Percentiles rank a stretch among this genome's conserved stretches.
phyloP scores from a whole-genome alignment of 179 eudicot genomes.

The Monotropa hypopitys region DNA sequence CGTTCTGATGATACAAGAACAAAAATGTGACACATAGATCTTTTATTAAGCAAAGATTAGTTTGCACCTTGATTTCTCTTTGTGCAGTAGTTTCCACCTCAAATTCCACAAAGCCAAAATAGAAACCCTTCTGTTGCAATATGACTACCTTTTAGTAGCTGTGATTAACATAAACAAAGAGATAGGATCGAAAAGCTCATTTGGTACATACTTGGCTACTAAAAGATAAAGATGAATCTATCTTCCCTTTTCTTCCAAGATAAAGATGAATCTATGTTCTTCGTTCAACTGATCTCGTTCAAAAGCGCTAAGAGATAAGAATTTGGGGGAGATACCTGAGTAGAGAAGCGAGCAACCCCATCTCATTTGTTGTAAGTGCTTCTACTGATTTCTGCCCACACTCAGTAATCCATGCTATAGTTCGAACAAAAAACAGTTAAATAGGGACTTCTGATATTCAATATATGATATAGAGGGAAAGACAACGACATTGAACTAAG shows the following conservation, averaged over 20 bases:
- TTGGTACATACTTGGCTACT: too few relatives aligned
- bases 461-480: neutral
- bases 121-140: constrained; percentile 36
- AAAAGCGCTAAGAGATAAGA: neutral
- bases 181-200: too few relatives aligned
- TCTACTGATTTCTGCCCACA: constrained; percentile 87
- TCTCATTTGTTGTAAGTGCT: constrained; percentile 79
- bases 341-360: constrained; percentile 91
- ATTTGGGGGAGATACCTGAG: constrained; percentile 40
- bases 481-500: neutral
- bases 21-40: neutral
- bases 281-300: neutral
- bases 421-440: constrained; percentile 13
- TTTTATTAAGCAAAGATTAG: neutral
- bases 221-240: too few relatives aligned
- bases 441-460: neutral
- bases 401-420: constrained; percentile 76
- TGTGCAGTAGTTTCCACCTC: constrained; percentile 55
- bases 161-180: too few relatives aligned
- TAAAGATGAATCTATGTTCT: neutral
- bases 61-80: constrained; percentile 58
- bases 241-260: neutral
- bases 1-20: neutral
- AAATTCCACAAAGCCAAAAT: constrained; percentile 82
- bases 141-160: too few relatives aligned